These are phyloP conservation scores for Trichothecium roseum DNA, from an alignment of 2,329 filamentous ascomycete species.

Conservation along the genomic window DNA sequence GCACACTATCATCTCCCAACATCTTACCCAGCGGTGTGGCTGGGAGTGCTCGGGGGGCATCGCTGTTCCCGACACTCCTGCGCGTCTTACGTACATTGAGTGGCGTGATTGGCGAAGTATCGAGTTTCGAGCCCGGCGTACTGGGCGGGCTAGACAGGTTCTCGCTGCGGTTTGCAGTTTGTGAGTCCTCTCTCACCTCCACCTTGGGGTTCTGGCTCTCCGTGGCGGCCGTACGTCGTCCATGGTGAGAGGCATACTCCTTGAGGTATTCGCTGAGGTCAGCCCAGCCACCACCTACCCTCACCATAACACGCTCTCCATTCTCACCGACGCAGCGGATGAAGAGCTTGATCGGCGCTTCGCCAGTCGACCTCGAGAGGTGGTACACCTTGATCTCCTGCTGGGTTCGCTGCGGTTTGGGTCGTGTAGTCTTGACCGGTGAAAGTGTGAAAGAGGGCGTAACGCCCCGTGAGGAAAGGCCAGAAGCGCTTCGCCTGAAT, in stretches of 20 bases:
- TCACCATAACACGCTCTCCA: slow-evolving; percentile 92
- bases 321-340: slow-evolving; percentile 85
- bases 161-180: slow-evolving; percentile 12
- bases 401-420: slow-evolving; percentile 39
- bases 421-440: slow-evolving; percentile 44
- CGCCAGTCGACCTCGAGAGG: slow-evolving; percentile 70
- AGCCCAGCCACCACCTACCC: slow-evolving; percentile 96
- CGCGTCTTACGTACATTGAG: slow-evolving; percentile 46
- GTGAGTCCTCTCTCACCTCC: slow-evolving; percentile 40
- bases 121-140: slow-evolving; percentile 28
- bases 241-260: slow-evolving; percentile 88
- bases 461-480: slow-evolving; percentile 40
- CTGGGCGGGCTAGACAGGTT: slow-evolving; percentile 27
- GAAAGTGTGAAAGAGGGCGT: slow-evolving; percentile 62
- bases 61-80: slow-evolving; percentile 28
- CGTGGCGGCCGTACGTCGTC: slow-evolving; percentile 47
- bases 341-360: slow-evolving; percentile 87
- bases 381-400: slow-evolving; percentile 88
- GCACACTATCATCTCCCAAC: background rate
- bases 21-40: slow-evolving; percentile 26
- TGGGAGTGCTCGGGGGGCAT: slow-evolving; percentile 21
- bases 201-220: slow-evolving; percentile 37
- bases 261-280: slow-evolving; percentile 91
- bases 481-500: slow-evolving; percentile 37
- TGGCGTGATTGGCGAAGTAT: slow-evolving; percentile 31